Evolutionary conservation across 768 basidiomycete genomes (phyloP), one percentile per base, ranked within the genome.

Genomic region (Cyathus striatus): DNA sequence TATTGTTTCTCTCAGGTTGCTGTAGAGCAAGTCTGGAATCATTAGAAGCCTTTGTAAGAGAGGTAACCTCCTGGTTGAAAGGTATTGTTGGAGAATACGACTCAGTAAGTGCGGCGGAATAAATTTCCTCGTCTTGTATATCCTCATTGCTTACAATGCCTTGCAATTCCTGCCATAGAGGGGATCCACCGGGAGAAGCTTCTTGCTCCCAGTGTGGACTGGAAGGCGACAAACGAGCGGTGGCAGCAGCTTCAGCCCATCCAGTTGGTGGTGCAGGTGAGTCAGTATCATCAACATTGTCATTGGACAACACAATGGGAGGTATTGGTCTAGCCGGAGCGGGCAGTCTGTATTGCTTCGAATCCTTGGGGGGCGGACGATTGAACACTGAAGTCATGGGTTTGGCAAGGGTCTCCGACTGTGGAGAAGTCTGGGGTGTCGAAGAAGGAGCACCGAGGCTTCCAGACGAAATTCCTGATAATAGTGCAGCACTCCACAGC

Each of bases 401-500:
- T n/a, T 10, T 14, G 14, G 4, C 35, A 37, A 20, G 12, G 10
- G 35, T 20, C 20, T 10, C 13, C 9, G 9, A n/a, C 27, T 9
- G 27, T 30, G 27, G n/a, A 30, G 27, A 30, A 13, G 35, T 37
- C 35, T 20, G 14, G 35, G 20, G n/a, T 20, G 35, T 37, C 13
- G 30, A 7, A 2, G 9, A 10, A 10, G 23, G 12, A 21, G 7
- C 23, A 12, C 13, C 32, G 24, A 41, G 7, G 12, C 33, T 16
- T 21, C 42, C 17, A 10, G 40, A 25, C 10, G 72, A 70, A n/a
- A 79, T 70, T 2, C 72, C 76, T n/a, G 65, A 73, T 23, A 82
- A 65, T 25, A 82, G 50, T 5, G 75, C 67, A 50, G 75, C 69
- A 7, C 75, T 68, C 81, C 81, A 82, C 21, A 67, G 66, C 7